A percentile compares a stretch with the other conserved stretches of the same genome.
phyloP scores from a whole-genome alignment of 352 stramenopile genomes.

The Chloridella minuta region DNA sequence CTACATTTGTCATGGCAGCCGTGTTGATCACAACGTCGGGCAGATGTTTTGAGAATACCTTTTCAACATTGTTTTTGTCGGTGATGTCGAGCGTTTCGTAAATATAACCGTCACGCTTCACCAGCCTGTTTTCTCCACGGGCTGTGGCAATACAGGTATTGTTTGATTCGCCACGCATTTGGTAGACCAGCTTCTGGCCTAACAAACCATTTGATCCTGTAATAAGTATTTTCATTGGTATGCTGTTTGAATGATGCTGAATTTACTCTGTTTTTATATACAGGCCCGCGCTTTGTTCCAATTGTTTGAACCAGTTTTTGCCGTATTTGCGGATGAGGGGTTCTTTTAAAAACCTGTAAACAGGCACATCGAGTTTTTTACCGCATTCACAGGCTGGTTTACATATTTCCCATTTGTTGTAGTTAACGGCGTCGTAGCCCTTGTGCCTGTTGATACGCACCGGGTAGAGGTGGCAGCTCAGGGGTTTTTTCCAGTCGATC shows the following conservation, averaged over 20 bases:
- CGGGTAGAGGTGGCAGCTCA: background rate
- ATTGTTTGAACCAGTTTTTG: background rate
- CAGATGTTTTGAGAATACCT: background rate
- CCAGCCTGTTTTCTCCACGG: background rate
- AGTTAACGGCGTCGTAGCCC: background rate
- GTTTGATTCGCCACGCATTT: background rate
- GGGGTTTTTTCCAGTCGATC: background rate
- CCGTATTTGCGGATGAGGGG: background rate
- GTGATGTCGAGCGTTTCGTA: background rate
- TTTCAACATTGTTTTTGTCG: background rate
- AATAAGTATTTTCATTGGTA: background rate
- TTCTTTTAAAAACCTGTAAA: slow-evolving; percentile 9
- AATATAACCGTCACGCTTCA: background rate
- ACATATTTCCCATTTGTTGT: background rate
- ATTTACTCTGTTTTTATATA: background rate
- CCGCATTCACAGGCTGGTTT: background rate
- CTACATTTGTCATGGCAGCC: background rate
- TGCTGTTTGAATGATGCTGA: background rate
- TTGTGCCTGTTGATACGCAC: background rate
- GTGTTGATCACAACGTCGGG: background rate
- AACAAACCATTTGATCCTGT: background rate
- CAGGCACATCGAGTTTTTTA: background rate
- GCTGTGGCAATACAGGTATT: background rate
- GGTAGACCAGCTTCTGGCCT: background rate
- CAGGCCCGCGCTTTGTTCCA: background rate